phyloP scores from a whole-genome alignment of 2,329 filamentous ascomycete genomes.

The Aspergillus sp. region DNA sequence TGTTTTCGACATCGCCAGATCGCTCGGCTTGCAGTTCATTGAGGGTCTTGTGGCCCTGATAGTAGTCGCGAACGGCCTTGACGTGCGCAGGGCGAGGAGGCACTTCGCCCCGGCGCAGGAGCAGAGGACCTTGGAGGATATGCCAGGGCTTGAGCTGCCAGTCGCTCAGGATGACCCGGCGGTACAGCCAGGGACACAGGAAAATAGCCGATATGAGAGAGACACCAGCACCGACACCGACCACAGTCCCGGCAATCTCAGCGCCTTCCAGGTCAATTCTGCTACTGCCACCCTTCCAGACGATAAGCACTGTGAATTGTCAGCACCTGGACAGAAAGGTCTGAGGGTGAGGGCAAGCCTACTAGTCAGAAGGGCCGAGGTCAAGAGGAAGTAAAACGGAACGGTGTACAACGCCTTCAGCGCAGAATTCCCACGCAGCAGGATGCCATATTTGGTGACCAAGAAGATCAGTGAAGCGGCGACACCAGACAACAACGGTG shows the following conservation, averaged over 20 bases:
- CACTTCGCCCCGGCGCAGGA: constrained; percentile 16
- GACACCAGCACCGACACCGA: constrained; percentile 15
- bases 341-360: neutral
- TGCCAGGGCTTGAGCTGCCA: constrained; percentile 16
- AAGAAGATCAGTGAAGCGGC: constrained; percentile 18
- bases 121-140: constrained; percentile 13
- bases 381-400: constrained; percentile 17
- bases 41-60: constrained; percentile 20
- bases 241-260: constrained; percentile 12
- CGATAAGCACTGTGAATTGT: constrained; percentile 16
- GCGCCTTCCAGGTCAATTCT: constrained; percentile 12
- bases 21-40: constrained; percentile 15
- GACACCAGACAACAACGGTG: constrained; percentile 12
- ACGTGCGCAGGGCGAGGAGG: constrained; percentile 9
- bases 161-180: constrained; percentile 12
- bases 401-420: constrained; percentile 12
- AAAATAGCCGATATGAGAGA: constrained; percentile 7
- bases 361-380: constrained; percentile 16
- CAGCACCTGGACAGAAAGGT: neutral
- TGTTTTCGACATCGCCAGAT: constrained; percentile 3
- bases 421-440: constrained; percentile 11
- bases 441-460: constrained; percentile 14
- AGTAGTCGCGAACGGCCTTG: constrained; percentile 13
- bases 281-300: constrained; percentile 18
- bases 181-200: constrained; percentile 17